These are phyloP conservation scores for Vitis hybrid DNA, from an alignment of 177 flowering plant genomes.

Conservation along the genomic window DNA sequence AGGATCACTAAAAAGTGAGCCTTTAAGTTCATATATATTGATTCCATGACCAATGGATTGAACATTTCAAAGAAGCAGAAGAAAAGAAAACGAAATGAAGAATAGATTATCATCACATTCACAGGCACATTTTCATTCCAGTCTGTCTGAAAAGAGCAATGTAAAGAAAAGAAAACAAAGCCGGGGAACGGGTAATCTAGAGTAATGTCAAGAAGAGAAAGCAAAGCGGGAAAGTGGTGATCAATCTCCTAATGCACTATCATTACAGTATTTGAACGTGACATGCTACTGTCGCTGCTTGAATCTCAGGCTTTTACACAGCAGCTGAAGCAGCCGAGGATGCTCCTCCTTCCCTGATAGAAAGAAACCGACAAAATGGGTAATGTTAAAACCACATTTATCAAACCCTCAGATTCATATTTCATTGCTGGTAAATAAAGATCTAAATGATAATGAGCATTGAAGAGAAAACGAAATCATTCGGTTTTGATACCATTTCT, in stretches of 20 bases:
- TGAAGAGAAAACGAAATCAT: too few species aligned
- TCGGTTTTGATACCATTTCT: neutral
- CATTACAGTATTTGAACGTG: neutral
- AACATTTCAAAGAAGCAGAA: neutral
- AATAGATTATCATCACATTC: neutral
- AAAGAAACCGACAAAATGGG: neutral
- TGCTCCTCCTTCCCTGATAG: constrained; percentile 52
- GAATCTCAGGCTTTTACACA: constrained; percentile 52
- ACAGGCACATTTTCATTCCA: neutral
- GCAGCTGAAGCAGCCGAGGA: constrained; percentile 72
- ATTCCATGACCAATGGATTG: neutral
- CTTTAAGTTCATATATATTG: too few species aligned
- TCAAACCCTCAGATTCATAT: neutral
- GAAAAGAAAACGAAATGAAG: neutral
- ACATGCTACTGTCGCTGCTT: neutral
- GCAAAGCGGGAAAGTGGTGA: neutral
- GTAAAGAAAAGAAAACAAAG: neutral
- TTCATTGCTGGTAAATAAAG: too few species aligned
- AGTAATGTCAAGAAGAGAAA: too few species aligned
- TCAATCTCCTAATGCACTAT: neutral
- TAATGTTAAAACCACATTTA: neutral
- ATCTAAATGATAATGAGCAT: too few species aligned
- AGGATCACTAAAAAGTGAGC: too few species aligned
- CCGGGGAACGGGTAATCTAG: too few species aligned
- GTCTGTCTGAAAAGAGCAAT: neutral